Evolutionary conservation across 345 rosid species (phyloP).

Genomic region (Boechera retrofracta): DNA sequence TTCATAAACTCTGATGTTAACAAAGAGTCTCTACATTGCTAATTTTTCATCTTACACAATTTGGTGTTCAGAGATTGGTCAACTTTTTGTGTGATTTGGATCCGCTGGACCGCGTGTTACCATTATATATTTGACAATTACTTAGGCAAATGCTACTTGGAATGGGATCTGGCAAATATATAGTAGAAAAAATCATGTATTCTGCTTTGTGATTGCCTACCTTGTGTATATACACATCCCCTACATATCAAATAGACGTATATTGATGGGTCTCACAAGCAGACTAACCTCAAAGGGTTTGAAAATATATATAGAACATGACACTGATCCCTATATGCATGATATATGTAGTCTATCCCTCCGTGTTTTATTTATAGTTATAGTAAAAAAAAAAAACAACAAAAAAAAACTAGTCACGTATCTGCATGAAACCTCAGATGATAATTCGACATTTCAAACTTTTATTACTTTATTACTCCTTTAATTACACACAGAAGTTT

Average conservation of each 20-base stretch:
- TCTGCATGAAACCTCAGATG: conserved; percentile 8
- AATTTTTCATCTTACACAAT: not conserved
- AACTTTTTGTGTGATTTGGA: not conserved
- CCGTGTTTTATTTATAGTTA: not conserved
- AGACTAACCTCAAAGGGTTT: too few relatives aligned
- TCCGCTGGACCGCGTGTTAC: too few relatives aligned
- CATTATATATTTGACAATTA: too few relatives aligned
- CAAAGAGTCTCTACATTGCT: not conserved
- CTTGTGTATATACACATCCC: too few relatives aligned
- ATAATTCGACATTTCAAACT: not conserved
- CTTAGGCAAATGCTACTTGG: too few relatives aligned
- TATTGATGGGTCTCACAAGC: too few relatives aligned
- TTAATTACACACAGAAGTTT: not conserved
- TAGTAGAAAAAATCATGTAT: too few relatives aligned
- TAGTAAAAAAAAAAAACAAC: not conserved
- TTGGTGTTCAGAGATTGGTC: not conserved
- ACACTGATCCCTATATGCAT: not conserved
- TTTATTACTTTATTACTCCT: not conserved
- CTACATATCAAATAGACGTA: too few relatives aligned
- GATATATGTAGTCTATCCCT: not conserved
- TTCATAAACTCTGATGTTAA: not conserved
- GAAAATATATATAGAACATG: too few relatives aligned
- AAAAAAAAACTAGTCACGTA: not conserved
- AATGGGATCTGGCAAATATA: too few relatives aligned
- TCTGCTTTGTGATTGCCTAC: too few relatives aligned